Conservation (phyloP, 768 basidiomycete species). For the Brasilioporus rufonigricans region DNA sequence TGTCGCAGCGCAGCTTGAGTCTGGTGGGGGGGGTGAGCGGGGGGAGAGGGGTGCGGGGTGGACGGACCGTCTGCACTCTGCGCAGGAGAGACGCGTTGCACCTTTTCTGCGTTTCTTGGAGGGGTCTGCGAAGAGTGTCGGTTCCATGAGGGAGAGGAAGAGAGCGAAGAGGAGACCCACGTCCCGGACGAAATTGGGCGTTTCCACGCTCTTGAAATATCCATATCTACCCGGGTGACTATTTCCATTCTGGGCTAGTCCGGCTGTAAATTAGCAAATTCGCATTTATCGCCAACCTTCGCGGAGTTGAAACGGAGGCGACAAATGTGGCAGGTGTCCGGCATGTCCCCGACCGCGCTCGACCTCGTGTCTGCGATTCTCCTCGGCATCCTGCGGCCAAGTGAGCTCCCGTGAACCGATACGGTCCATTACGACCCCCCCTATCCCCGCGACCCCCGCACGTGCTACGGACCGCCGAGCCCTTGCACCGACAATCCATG, state of each 20-base stretch:
- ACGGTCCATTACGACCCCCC: neutral
- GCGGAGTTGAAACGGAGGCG: slow-evolving; percentile 24
- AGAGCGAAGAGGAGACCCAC: slow-evolving; percentile 23
- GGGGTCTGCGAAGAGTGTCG: slow-evolving; percentile 29
- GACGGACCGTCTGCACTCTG: slow-evolving; percentile 70
- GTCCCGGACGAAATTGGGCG: slow-evolving; percentile 12
- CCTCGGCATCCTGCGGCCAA: slow-evolving; percentile 5
- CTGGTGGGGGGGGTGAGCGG: slow-evolving; percentile 7
- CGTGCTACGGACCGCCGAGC: neutral
- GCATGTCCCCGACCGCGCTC: neutral
- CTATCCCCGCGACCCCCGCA: neutral
- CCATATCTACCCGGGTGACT: slow-evolving; percentile 7
- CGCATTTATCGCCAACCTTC: slow-evolving; percentile 10
- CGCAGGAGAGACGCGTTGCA: slow-evolving; percentile 74
- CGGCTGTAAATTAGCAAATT: slow-evolving; percentile 17
- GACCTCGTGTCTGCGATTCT: slow-evolving; percentile 17
- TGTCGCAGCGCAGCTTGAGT: slow-evolving; percentile 54
- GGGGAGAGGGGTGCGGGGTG: too few species aligned
- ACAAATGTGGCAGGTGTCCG: slow-evolving; percentile 1
- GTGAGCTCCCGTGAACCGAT: slow-evolving; percentile 6
- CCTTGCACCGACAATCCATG: neutral
- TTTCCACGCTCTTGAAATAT: slow-evolving; percentile 17
- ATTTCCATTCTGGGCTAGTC: slow-evolving; percentile 25
- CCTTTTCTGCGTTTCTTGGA: slow-evolving; percentile 65
- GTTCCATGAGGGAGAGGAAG: slow-evolving; percentile 26